phyloP scores from a whole-genome alignment of 2,329 filamentous ascomycete species.

The Aspergillus pseudoglaucus region DNA sequence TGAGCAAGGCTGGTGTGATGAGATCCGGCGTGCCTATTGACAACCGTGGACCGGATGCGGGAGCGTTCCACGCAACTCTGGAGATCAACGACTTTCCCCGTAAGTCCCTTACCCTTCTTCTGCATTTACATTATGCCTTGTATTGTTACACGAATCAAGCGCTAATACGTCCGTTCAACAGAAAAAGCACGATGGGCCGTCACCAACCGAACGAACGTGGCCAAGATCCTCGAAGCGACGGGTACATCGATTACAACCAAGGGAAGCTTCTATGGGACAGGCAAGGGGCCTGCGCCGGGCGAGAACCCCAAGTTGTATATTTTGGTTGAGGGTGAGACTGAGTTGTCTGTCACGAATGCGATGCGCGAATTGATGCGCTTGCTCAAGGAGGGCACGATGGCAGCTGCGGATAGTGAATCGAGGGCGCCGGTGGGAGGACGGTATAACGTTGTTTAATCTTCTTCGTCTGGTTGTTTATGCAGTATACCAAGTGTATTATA shows the following conservation, averaged over 20 bases:
- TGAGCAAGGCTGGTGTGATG: conserved; percentile 83
- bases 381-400: conserved; percentile 82
- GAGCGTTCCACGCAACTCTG: conserved; percentile 90
- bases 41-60: conserved; percentile 96
- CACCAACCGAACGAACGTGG: conserved; percentile 96
- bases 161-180: conserved; percentile 19
- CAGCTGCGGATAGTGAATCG: conserved; percentile 78
- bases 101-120: conserved; percentile 29
- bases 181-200: conserved; percentile 97
- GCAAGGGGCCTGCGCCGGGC: conserved; percentile 69
- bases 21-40: conserved; percentile 91
- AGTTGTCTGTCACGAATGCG: conserved; percentile 81
- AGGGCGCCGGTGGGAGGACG: conserved; percentile 71
- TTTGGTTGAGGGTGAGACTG: conserved; percentile 93
- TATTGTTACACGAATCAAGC: not conserved
- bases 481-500: conserved; percentile 12
- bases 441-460: conserved; percentile 69
- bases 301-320: conserved; percentile 95
- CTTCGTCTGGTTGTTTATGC: not conserved
- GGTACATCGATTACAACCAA: conserved; percentile 97
- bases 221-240: conserved; percentile 92
- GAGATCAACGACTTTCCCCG: conserved; percentile 99
- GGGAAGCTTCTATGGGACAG: conserved; percentile 77
- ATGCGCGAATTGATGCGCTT: conserved; percentile 84
- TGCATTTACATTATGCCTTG: conserved; percentile 5